phyloP scores from a whole-genome alignment of 129 eudicot species.

The Logfia minima region DNA sequence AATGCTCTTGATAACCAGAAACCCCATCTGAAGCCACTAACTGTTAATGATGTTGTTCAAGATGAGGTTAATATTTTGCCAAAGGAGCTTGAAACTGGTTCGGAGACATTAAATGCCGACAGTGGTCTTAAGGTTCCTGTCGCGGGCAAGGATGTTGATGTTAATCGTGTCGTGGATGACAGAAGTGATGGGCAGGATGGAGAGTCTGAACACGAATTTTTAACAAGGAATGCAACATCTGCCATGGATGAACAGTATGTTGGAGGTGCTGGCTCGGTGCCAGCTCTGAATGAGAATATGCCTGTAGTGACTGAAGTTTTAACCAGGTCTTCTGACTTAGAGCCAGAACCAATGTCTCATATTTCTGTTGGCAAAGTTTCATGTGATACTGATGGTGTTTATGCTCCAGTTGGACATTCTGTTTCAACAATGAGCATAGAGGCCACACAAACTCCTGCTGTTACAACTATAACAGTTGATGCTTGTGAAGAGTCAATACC shows the following conservation, averaged over 20 bases:
- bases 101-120: slow-evolving; percentile 10
- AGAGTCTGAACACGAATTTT: slow-evolving; percentile 21
- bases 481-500: neutral
- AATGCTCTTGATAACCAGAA: neutral
- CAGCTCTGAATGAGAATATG: slow-evolving; percentile 17
- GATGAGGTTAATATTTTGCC: neutral
- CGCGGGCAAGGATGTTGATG: neutral
- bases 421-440: slow-evolving; percentile 12
- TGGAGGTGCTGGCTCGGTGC: slow-evolving; percentile 21
- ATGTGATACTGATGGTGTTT: slow-evolving; percentile 18
- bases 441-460: slow-evolving; percentile 18
- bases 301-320: slow-evolving; percentile 16
- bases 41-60: slow-evolving; percentile 13
- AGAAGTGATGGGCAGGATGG: slow-evolving; percentile 12
- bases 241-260: neutral
- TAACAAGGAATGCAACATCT: neutral
- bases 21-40: neutral
- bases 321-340: neutral
- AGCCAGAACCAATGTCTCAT: slow-evolving; percentile 13
- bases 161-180: slow-evolving; percentile 10
- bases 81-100: slow-evolving; percentile 22
- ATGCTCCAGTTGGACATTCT: slow-evolving; percentile 11
- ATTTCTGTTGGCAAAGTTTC: slow-evolving; percentile 17
- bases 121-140: neutral
- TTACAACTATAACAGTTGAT: neutral